A percentile compares a stretch with the other conserved stretches of the same genome.
Conservation (phyloP, 768 basidiomycete genomes). For the Asterophora lycoperdoides region DNA sequence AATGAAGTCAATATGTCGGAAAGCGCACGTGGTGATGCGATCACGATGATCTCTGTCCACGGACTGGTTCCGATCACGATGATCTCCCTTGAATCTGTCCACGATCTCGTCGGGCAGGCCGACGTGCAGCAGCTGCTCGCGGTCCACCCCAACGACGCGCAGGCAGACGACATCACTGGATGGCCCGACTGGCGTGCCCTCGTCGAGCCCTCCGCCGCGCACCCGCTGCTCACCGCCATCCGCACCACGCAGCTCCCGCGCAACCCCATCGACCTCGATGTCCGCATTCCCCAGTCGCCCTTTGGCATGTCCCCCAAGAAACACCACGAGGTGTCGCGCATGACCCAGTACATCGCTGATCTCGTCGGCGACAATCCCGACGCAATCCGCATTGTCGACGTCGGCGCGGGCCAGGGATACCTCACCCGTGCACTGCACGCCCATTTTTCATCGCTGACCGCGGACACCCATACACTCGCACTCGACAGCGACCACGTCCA, state of each 20-base stretch:
- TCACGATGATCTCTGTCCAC: no score
- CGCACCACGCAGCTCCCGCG: slow-evolving; percentile 23
- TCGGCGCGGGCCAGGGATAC: slow-evolving; percentile 73
- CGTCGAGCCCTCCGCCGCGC: slow-evolving; percentile 8
- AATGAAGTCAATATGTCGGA: no score
- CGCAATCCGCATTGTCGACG: slow-evolving; percentile 53
- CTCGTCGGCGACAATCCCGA: slow-evolving; percentile 29
- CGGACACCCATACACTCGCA: slow-evolving; percentile 47
- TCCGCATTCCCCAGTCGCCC: slow-evolving; percentile 13
- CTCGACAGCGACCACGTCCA: slow-evolving; percentile 61
- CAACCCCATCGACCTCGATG: slow-evolving; percentile 17
- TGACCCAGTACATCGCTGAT: slow-evolving; percentile 36
- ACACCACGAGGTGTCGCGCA: slow-evolving; percentile 62
- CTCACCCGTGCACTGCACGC: slow-evolving; percentile 48
- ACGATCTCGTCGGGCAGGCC: slow-evolving; percentile 4
- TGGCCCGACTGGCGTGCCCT: slow-evolving; percentile 15
- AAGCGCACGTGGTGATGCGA: no score
- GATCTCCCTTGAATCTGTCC: neutral
- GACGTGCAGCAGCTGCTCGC: slow-evolving; percentile 32
- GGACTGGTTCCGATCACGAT: no score
- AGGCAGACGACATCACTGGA: slow-evolving; percentile 21
- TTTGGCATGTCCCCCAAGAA: slow-evolving; percentile 76
- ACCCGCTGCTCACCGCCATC: slow-evolving; percentile 18
- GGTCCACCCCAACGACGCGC: slow-evolving; percentile 41
- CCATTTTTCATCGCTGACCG: slow-evolving; percentile 23